These are phyloP conservation scores for Ampelocalamus luodianensis DNA, from an alignment of 176 grass and related monocot species.

Conservation along the genomic window DNA sequence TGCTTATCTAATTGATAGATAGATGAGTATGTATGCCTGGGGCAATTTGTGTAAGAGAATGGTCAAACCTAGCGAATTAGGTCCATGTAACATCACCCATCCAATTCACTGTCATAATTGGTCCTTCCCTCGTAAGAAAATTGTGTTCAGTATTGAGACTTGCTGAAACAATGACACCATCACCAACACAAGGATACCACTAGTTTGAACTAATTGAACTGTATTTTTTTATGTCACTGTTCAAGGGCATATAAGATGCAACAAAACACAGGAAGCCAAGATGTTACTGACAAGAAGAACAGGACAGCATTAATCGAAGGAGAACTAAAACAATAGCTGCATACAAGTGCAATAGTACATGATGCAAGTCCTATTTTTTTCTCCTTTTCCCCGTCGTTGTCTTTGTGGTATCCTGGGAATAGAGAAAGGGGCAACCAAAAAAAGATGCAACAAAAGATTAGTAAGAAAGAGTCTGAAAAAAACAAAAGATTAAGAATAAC, in stretches of 20 bases:
- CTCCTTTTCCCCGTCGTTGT: background rate
- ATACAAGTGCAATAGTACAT: background rate
- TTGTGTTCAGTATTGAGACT: background rate
- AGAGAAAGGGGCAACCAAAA: background rate
- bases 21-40: background rate
- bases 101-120: background rate
- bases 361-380: background rate
- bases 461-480: no score
- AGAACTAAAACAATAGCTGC: background rate
- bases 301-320: background rate
- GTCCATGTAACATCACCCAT: conserved; percentile 30
- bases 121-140: conserved; percentile 18
- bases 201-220: background rate
- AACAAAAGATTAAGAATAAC: no score
- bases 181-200: background rate
- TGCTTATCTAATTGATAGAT: background rate
- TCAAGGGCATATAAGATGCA: background rate
- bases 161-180: background rate
- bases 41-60: background rate
- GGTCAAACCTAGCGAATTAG: background rate
- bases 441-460: background rate
- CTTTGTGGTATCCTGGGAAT: background rate
- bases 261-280: background rate
- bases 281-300: background rate
- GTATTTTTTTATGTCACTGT: background rate